Base-by-base conservation (phyloP, 495 filamentous ascomycete species). In the Neurospora pannonica region DNA sequence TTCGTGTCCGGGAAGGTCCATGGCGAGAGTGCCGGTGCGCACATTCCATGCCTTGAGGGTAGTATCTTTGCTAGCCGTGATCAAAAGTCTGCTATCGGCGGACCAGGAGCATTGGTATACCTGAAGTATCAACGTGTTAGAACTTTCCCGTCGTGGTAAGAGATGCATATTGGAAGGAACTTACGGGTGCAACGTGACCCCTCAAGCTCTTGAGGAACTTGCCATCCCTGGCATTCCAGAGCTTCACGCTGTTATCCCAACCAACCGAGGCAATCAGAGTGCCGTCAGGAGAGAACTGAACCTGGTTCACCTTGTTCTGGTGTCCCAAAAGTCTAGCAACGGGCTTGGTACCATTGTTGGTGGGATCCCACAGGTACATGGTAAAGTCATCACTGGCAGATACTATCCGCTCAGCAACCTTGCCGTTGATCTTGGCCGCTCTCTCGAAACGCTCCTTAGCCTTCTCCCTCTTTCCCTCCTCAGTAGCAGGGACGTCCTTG, bases 41-140 rank as follows among this genome's bases (percentile, higher is more conserved):
- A 96, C 90, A 80, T 97, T 93, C 94, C 95, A 98, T 5, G 95
- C 91, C 81, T 99, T 99, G 38, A 98, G 82, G 1, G 97, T 99
- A 8, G 93, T 97, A 78, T 99, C 97, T 83, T 97, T 97, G 77
- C 90, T 93, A 5, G 87, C 90, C 37, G 92, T 97, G 1, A 97
- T 94, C 10, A 98, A 84, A 34, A 97, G 84, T 17, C 94, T 85
- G 24, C 92, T 94, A 81, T 99, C 97, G 17, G 97, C 91, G 10
- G 92, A 94, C 83, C 97, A 99, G 54, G 90, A 90, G 78, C 92
- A 92, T 81, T 95, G 93, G 80, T 97, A 97, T 36, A 99, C 94
- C 77, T 80, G 37, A 0, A 37, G 10, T 31, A 13, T 11, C 1
- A 43, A 15, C 1, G 13, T n/a, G 70, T 77, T 19, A 76, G 74